A percentile compares a stretch with the other conserved stretches of the same genome.
Conservation (phyloP, 1,139 yeast species). For the Petasospora rhodanensis region DNA sequence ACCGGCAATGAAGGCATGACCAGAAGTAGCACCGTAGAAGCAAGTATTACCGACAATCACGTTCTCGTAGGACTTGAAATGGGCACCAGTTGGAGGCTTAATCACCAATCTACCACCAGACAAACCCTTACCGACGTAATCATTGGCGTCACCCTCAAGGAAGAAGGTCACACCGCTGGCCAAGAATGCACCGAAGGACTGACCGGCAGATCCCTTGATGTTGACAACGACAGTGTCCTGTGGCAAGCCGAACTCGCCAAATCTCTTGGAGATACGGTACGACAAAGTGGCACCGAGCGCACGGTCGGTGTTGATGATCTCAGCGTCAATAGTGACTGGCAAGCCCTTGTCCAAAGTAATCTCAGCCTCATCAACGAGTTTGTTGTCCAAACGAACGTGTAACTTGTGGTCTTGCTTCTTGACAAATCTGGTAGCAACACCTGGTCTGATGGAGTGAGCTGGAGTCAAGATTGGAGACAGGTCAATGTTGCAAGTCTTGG, state of each 20-base stretch:
- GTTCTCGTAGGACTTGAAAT: constrained; percentile 92
- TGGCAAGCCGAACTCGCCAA: constrained; percentile 92
- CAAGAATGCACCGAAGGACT: constrained; percentile 95
- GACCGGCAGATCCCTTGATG: constrained; percentile 93
- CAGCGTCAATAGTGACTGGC: constrained; percentile 91
- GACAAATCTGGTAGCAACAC: constrained; percentile 89
- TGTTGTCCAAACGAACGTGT: constrained; percentile 91
- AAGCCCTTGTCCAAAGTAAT: constrained; percentile 88
- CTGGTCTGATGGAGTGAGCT: constrained; percentile 96
- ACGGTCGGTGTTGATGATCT: constrained; percentile 93
- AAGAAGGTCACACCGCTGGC: constrained; percentile 95
- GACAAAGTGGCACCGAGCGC: constrained; percentile 93
- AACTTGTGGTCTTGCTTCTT: constrained; percentile 93
- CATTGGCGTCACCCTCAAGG: constrained; percentile 96
- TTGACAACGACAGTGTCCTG: constrained; percentile 95
- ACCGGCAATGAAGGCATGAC: constrained; percentile 92
- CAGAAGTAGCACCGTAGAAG: constrained; percentile 96
- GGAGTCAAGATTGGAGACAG: constrained; percentile 93
- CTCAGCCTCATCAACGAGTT: constrained; percentile 93
- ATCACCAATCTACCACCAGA: constrained; percentile 93
- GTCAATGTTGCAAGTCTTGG: constrained; percentile 90
- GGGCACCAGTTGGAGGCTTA: constrained; percentile 82
- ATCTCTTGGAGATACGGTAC: constrained; percentile 86
- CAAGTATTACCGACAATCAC: constrained; percentile 97
- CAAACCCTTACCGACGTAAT: constrained; percentile 95